These are phyloP conservation scores for Daldinia vernicosa DNA, from an alignment of 495 filamentous ascomycete genomes.

Conservation along the genomic window DNA sequence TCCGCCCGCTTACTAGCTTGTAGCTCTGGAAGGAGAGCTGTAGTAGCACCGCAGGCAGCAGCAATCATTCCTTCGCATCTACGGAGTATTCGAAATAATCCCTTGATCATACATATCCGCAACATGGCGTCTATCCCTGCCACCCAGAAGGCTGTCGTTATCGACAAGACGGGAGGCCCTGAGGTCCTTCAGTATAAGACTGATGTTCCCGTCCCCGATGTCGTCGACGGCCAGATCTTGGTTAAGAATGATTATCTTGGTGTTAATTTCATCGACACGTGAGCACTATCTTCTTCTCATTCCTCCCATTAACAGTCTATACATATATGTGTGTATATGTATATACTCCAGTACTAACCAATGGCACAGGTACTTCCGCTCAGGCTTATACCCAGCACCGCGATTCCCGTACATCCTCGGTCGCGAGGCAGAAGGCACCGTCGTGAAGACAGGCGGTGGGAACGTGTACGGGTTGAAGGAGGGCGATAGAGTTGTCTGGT, in stretches of 20 bases:
- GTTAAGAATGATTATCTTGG: conserved; percentile 87
- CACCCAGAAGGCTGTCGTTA: conserved; percentile 78
- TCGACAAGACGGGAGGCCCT: conserved; percentile 78
- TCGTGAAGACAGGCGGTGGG: conserved; percentile 49
- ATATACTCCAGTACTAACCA: background rate
- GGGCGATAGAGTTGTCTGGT: conserved; percentile 74
- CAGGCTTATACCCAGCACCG: conserved; percentile 80
- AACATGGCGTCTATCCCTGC: conserved; percentile 55
- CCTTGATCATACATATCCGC: conserved; percentile 8
- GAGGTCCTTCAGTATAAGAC: conserved; percentile 81
- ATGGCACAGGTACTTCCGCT: conserved; percentile 77
- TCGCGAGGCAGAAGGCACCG: conserved; percentile 72
- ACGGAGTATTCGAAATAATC: conserved; percentile 10
- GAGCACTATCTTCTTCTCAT: conserved; percentile 28
- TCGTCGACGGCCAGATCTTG: conserved; percentile 75
- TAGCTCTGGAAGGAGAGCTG: conserved; percentile 16
- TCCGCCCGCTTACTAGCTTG: conserved; percentile 26
- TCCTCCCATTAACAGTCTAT: background rate
- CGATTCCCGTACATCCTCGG: conserved; percentile 81
- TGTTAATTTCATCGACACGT: conserved; percentile 90
- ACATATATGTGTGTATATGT: background rate
- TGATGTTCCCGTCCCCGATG: conserved; percentile 77
- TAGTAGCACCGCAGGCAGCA: background rate
- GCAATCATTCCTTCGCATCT: conserved; percentile 14
- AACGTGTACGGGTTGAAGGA: conserved; percentile 59